These are phyloP conservation scores for Rhodotorula taiwanensis DNA, from an alignment of 768 basidiomycete genomes.

Conservation along the genomic window DNA sequence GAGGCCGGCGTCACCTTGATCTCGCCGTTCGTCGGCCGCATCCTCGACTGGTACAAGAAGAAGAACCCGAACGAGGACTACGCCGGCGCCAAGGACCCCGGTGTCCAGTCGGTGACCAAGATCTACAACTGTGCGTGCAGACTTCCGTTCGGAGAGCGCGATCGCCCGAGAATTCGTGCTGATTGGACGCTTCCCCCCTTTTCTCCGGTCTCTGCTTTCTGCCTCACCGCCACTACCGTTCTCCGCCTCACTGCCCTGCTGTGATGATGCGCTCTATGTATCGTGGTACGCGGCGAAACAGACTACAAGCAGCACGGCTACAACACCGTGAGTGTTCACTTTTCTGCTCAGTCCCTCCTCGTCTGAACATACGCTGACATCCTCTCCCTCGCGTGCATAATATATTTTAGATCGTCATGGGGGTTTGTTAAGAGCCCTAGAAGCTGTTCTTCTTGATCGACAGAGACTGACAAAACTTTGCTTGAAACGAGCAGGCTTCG, in stretches of 20 bases:
- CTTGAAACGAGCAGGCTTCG: constrained; percentile 98
- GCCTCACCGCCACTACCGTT: too few relatives aligned
- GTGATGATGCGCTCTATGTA: neutral
- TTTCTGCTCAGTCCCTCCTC: too few relatives aligned
- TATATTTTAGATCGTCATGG: too few relatives aligned
- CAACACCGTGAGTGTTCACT: constrained; percentile 68
- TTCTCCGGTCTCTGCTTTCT: too few relatives aligned
- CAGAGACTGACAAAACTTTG: too few relatives aligned
- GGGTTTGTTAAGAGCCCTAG: too few relatives aligned
- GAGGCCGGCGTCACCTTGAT: constrained; percentile 98
- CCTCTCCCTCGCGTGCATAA: too few relatives aligned
- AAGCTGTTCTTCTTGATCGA: too few relatives aligned
- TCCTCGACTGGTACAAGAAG: constrained; percentile 99
- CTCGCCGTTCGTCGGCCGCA: constrained; percentile 88
- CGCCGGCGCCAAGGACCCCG: constrained; percentile 86
- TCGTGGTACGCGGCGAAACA: neutral
- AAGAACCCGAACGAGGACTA: constrained; percentile 69
- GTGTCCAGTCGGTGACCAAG: constrained; percentile 88
- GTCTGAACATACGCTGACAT: too few relatives aligned
- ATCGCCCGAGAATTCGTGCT: too few relatives aligned
- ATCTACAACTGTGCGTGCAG: constrained; percentile 81
- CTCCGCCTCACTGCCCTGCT: neutral
- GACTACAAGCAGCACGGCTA: constrained; percentile 56
- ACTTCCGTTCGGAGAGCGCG: too few relatives aligned
- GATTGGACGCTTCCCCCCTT: too few relatives aligned